A percentile compares a stretch with the other conserved stretches of the same genome.
phyloP scores from a whole-genome alignment of 192 early-diverging fungal genomes.

The Thoreauomyces humboldtii region DNA sequence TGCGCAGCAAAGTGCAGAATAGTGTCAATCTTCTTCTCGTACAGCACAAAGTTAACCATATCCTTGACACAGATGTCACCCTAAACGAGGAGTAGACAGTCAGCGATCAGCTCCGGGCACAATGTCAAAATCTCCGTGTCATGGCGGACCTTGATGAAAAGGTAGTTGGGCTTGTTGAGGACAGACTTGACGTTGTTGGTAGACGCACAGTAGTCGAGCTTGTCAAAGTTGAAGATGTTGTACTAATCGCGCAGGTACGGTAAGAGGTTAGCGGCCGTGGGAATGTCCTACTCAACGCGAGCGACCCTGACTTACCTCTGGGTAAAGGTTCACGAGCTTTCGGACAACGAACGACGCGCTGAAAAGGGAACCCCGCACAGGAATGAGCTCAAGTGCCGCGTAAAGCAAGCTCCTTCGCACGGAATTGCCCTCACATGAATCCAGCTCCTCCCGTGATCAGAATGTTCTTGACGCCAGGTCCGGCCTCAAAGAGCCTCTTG shows the following conservation, averaged over 20 bases:
- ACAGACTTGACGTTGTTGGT: conserved; percentile 53
- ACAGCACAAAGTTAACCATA: conserved; percentile 60
- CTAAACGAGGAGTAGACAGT: background rate
- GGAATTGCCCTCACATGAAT: conserved; percentile 68
- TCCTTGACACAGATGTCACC: conserved; percentile 68
- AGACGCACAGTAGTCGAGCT: conserved; percentile 77
- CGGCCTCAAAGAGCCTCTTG: conserved; percentile 7
- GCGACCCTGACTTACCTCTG: no score
- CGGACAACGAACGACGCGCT: conserved; percentile 67
- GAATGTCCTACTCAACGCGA: no score
- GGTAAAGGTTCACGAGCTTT: conserved; percentile 61
- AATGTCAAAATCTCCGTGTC: background rate
- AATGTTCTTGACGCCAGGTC: conserved; percentile 48
- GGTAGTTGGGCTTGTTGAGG: conserved; percentile 49
- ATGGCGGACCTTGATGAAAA: conserved; percentile 68
- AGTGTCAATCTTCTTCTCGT: conserved; percentile 66
- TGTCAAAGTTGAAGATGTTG: conserved; percentile 66
- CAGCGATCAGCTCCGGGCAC: no score
- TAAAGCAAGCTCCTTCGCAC: background rate
- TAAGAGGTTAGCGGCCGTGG: no score
- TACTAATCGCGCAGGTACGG: no score
- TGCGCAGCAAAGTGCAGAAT: conserved; percentile 81
- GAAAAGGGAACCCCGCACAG: background rate
- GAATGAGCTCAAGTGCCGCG: background rate
- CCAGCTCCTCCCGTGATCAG: conserved; percentile 82